Conservation (phyloP, 1,284 basidiomycete species). For the Tetrapyrgos nigripes region DNA sequence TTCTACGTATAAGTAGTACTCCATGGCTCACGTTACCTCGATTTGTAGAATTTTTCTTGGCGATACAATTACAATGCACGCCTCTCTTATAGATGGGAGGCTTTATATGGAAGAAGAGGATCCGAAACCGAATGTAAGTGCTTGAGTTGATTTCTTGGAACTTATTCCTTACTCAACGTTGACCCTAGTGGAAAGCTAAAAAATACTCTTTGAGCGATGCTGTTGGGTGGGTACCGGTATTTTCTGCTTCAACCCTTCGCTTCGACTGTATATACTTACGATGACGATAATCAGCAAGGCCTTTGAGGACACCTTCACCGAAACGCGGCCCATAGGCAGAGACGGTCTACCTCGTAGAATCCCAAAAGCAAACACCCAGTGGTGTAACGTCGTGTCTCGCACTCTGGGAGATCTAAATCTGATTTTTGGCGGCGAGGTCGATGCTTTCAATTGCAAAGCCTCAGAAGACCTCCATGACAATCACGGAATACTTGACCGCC, state of each 20-base stretch:
- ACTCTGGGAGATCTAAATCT: constrained; percentile 5
- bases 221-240: neutral
- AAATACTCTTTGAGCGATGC: neutral
- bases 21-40: neutral
- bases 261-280: neutral
- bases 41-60: constrained; percentile 7
- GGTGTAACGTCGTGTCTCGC: constrained; percentile 4
- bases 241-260: neutral
- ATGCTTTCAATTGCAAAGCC: neutral
- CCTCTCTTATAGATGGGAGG: constrained; percentile 2
- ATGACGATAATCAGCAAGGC: constrained; percentile 1
- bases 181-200: neutral
- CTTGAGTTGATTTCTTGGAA: neutral
- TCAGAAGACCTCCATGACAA: neutral
- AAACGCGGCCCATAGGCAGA: neutral
- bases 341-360: neutral
- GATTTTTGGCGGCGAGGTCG: constrained; percentile 11
- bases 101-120: constrained; percentile 14
- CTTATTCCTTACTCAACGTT: neutral
- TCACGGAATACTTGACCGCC: neutral
- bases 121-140: constrained; percentile 6
- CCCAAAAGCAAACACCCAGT: neutral
- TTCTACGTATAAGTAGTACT: neutral
- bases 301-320: constrained; percentile 7
- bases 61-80: neutral